Evolutionary conservation across 202 grass and related monocot genomes (phyloP), one percentile per base, ranked within the genome.

Genomic region (Schoenoplectus triqueter): DNA sequence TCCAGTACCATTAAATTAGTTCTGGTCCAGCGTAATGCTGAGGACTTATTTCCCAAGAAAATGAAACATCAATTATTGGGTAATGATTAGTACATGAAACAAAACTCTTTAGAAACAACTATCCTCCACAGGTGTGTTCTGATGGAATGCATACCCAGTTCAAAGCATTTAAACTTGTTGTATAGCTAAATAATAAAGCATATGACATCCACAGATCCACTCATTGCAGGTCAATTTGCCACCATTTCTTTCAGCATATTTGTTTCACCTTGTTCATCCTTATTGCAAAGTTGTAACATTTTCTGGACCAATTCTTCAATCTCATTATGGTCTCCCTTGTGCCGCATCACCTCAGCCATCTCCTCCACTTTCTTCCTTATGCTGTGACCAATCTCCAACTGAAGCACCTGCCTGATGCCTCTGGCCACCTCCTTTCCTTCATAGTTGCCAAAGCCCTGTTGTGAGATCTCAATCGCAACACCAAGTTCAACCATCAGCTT

Each of bases 401-500:
- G 69, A 84, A 89, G 70, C 20, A 86, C 69, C 6, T 9, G 49
- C 0, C 68, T 44, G 20, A 92, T 86, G 3, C 73, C 21, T 13
- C 74, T 59, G 1, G 86, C 94, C 66, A 94, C 85, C 45, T 94
- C 91, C 71, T 90, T 73, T 3, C 73, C 85, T 51, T 17, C 13
- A 69, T 92, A 97, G 66, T 87, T 82, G 1, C 90, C 88, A 50
- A 93, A 88, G 44, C 65, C 11, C 65, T 71, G 82, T 86, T 90
- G 83, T 72, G 39, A 7, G 57, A 94, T 86, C 86, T 83, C 83
- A 61, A 64, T 63, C 14, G 86, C 94, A 18, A 83, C 90, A 73
- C 88, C 90, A 5, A 90, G 40, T 66, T 92, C 92, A 4, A 66
- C 87, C 59, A 86, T 84, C 0, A 97, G 66, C 69, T 89, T 92